Conservation (phyloP, 2,329 filamentous ascomycete genomes). For the Pseudogymnoascus sp. region DNA sequence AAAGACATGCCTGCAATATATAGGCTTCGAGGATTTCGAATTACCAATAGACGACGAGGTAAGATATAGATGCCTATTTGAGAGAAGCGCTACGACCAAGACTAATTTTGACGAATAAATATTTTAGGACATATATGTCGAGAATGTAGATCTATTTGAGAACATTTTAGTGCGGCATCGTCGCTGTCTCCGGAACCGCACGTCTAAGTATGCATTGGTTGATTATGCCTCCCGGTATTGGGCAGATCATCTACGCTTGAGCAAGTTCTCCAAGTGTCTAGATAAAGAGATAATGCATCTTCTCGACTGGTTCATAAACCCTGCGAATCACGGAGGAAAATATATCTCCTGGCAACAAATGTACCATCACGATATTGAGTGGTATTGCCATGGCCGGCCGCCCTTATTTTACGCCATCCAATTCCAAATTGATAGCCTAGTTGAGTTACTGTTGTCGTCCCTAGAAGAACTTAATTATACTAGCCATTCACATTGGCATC, state of each 20-base stretch:
- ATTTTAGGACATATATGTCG: background rate
- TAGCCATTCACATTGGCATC: background rate
- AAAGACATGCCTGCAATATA: slow-evolving; percentile 12
- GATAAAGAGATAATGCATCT: slow-evolving; percentile 9
- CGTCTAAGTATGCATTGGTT: slow-evolving; percentile 8
- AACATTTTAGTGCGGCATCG: background rate
- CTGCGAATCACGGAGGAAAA: background rate
- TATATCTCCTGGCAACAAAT: slow-evolving; percentile 15
- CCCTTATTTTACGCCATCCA: slow-evolving; percentile 13
- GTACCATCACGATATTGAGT: slow-evolving; percentile 14
- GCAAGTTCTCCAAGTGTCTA: background rate
- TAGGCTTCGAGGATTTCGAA: slow-evolving; percentile 12
- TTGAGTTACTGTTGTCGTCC: slow-evolving; percentile 6
- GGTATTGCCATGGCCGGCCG: slow-evolving; percentile 8
- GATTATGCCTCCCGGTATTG: slow-evolving; percentile 12
- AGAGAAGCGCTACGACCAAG: background rate
- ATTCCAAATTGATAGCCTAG: slow-evolving; percentile 9
- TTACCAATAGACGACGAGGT: background rate
- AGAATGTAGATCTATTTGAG: background rate
- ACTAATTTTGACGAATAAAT: background rate
- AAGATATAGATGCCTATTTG: background rate
- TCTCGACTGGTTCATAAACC: slow-evolving; percentile 13
- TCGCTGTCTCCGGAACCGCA: background rate
- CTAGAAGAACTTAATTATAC: background rate
- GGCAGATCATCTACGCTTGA: slow-evolving; percentile 11